Base-by-base conservation (phyloP, 2,329 filamentous ascomycete genomes). In the Pseudogymnoascus sp. region DNA sequence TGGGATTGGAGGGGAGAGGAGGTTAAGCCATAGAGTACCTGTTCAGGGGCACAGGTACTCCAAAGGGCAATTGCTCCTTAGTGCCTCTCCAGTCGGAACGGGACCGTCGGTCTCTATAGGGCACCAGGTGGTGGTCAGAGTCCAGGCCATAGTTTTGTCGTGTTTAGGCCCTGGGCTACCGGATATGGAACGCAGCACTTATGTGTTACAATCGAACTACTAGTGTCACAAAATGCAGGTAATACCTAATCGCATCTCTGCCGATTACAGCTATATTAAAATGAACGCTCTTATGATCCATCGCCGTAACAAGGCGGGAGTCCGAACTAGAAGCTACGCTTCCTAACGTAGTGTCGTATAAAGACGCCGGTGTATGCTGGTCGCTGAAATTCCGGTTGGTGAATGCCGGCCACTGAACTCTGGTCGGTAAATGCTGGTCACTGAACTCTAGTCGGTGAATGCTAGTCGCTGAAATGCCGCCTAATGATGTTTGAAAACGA, bases 1-100 rank as follows among this genome's bases (percentile, higher is more conserved):
- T 89, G 84, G 84, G 88, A 89, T 73, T 90, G 86, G 85, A 84
- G 83, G 70, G 86, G 85, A 1, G 78, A 84, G 65, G 86, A 88
- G 73, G 77, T 89, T 4, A 60, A 60, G 35, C 59, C 59, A 19
- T 60, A 60, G 59, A 26, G 3, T 35, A 29, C 17, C 29, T 56
- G 10, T 19, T 26, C 23, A 26, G 23, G 23, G 4, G n/a, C n/a
- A n/a, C n/a, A n/a, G n/a, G n/a, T n/a, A n/a, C n/a, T n/a, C n/a
- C n/a, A n/a, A n/a, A n/a, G n/a, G 10, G 26, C 7, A 19, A 19
- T 56, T 33, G n/a, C 31, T 29, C 26, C 26, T 7, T 29, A 9
- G 26, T 29, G 26, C 26, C 6, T 29, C 26, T 29, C 26, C 7
- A 29, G 26, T 29, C 23, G 7, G 7, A 29, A 29, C 26, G 26